Percentiles rank a stretch among this genome's conserved stretches.
Evolutionary conservation across 257 asterid genomes (phyloP).

Genomic region (Solanum chiquidenum): DNA sequence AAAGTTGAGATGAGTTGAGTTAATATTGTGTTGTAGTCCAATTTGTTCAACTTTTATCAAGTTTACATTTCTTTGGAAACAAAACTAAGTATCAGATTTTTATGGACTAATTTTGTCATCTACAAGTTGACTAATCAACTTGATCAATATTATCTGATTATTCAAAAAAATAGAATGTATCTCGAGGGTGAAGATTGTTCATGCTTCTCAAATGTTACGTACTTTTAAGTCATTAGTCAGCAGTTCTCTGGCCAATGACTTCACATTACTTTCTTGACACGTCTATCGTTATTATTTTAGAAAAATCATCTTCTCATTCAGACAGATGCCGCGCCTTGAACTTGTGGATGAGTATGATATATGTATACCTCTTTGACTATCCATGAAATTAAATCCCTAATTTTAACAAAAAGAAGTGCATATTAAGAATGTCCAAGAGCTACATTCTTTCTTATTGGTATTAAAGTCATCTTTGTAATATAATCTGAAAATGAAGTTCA

Average conservation of each 20-base stretch:
- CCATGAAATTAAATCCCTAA: not conserved
- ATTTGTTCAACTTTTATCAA: not conserved
- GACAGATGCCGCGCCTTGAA: rapidly evolving
- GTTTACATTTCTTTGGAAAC: rapidly evolving
- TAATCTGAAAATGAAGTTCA: conserved; percentile 23
- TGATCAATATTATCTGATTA: not conserved
- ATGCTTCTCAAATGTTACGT: not conserved
- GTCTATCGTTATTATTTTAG: not conserved
- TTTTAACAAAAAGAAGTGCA: not conserved
- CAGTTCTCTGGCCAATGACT: not conserved
- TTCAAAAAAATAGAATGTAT: not conserved
- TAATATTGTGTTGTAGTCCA: not conserved
- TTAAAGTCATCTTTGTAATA: not conserved
- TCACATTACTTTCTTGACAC: not conserved
- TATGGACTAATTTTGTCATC: not conserved
- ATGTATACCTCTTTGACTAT: not conserved
- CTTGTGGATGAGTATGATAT: not conserved
- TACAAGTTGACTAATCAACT: not conserved
- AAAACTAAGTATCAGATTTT: not conserved
- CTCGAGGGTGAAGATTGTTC: not conserved
- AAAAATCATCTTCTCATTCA: not conserved
- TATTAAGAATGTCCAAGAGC: not conserved
- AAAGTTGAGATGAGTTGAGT: not conserved
- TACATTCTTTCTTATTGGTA: not conserved
- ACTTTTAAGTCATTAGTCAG: not conserved